phyloP scores from a whole-genome alignment of 148 eudicot genomes.

The Fagopyrum homotropicum region DNA sequence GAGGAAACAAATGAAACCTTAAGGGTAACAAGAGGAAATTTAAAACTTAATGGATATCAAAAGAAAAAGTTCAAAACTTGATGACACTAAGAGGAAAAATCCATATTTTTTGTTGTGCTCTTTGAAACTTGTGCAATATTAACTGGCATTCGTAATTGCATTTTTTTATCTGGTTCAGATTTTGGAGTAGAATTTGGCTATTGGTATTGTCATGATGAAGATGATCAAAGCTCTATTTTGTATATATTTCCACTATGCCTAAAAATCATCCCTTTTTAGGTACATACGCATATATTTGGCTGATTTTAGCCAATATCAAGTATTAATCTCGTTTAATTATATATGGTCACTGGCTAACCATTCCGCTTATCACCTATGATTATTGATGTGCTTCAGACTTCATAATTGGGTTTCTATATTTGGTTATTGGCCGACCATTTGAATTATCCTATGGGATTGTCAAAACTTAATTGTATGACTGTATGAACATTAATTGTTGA shows the following conservation, averaged over 20 bases:
- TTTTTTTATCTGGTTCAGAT: not conserved
- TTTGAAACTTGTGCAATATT: not conserved
- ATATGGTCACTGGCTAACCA: not conserved
- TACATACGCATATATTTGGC: constrained; percentile 18
- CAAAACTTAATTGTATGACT: not conserved
- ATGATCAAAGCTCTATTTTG: not conserved
- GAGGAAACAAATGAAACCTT: too few species aligned
- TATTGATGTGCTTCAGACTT: not conserved
- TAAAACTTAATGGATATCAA: too few species aligned
- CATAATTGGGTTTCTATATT: not conserved
- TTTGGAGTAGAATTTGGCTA: not conserved
- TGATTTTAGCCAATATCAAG: not conserved
- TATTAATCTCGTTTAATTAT: not conserved
- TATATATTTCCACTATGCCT: not conserved
- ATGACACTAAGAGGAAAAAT: too few species aligned
- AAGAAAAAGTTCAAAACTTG: too few species aligned
- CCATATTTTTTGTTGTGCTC: not conserved
- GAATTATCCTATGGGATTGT: not conserved
- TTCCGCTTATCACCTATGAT: not conserved
- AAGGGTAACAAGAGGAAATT: too few species aligned
- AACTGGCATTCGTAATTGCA: not conserved
- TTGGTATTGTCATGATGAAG: not conserved
- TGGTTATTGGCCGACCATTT: not conserved
- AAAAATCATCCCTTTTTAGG: constrained; percentile 26
- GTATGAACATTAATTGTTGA: not conserved